Percentiles rank a stretch among this genome's conserved stretches.
Evolutionary conservation across 257 asterid genomes (phyloP).

Genomic region (Salvia hispanica): DNA sequence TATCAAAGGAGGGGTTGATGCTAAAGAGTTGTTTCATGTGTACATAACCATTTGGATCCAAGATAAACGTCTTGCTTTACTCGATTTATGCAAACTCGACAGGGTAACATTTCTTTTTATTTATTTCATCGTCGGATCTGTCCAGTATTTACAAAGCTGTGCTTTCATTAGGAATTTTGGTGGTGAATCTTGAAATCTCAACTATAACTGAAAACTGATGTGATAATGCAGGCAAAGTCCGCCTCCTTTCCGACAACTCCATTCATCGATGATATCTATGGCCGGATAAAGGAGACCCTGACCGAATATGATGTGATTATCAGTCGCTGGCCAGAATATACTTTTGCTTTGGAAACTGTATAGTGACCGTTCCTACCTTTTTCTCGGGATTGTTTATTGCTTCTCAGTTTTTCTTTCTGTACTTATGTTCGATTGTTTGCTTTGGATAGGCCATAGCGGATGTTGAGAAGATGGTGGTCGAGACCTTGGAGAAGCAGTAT

Average conservation of each 20-base stretch:
- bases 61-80: constrained; percentile 77
- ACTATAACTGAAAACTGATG: constrained; percentile 6
- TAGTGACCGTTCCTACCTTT: background rate
- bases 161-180: no score
- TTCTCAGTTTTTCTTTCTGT: background rate
- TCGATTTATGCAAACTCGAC: constrained; percentile 81
- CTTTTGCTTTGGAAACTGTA: constrained; percentile 75
- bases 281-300: constrained; percentile 71
- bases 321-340: constrained; percentile 93
- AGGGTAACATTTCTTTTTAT: constrained; percentile 44
- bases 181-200: constrained; percentile 12
- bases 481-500: constrained; percentile 83
- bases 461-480: constrained; percentile 84
- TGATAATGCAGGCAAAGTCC: constrained; percentile 58
- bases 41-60: constrained; percentile 86
- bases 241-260: constrained; percentile 66
- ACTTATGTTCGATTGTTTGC: background rate
- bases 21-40: constrained; percentile 81
- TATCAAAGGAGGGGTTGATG: constrained; percentile 90
- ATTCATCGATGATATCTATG: constrained; percentile 77
- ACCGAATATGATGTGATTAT: constrained; percentile 75
- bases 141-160: no score
- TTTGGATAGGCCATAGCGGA: constrained; percentile 72
- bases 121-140: no score
- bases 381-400: background rate